These are phyloP conservation scores for Colletotrichum abscissum DNA, from an alignment of 2,329 filamentous ascomycete genomes.

Conservation along the genomic window DNA sequence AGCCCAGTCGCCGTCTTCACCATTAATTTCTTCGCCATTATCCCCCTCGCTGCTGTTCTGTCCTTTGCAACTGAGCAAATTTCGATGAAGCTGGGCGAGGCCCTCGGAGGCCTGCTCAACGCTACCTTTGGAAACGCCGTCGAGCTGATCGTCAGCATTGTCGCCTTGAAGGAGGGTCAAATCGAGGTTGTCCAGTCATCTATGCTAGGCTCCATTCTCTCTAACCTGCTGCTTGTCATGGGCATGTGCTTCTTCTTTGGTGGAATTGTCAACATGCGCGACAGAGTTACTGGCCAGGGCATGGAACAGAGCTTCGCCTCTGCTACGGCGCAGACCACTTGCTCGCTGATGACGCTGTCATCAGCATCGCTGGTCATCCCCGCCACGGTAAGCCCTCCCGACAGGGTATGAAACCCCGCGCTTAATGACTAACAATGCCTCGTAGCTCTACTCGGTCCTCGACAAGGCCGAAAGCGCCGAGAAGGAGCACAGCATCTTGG, in stretches of 20 bases:
- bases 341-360: conserved; percentile 79
- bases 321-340: conserved; percentile 82
- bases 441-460: conserved; percentile 74
- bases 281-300: conserved; percentile 62
- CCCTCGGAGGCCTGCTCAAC: conserved; percentile 79
- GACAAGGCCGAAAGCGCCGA: conserved; percentile 54
- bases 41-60: conserved; percentile 78
- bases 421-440: conserved; percentile 1
- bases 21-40: conserved; percentile 85
- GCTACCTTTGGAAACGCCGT: conserved; percentile 85
- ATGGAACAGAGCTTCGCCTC: conserved; percentile 79
- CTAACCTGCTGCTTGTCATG: conserved; percentile 89
- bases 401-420: not conserved
- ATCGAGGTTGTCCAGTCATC: conserved; percentile 97
- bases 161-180: conserved; percentile 85
- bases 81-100: conserved; percentile 77
- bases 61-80: conserved; percentile 85
- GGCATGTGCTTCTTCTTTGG: conserved; percentile 85
- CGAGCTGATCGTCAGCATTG: conserved; percentile 88
- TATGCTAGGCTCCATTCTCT: conserved; percentile 96
- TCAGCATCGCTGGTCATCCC: conserved; percentile 84
- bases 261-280: conserved; percentile 71
- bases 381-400: conserved; percentile 65
- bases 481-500: conserved; percentile 68
- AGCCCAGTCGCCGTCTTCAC: conserved; percentile 76